Percentiles rank a stretch among this genome's conserved stretches.
Evolutionary conservation across 257 asterid genomes (phyloP).

Genomic region (Catharanthus roseus): DNA sequence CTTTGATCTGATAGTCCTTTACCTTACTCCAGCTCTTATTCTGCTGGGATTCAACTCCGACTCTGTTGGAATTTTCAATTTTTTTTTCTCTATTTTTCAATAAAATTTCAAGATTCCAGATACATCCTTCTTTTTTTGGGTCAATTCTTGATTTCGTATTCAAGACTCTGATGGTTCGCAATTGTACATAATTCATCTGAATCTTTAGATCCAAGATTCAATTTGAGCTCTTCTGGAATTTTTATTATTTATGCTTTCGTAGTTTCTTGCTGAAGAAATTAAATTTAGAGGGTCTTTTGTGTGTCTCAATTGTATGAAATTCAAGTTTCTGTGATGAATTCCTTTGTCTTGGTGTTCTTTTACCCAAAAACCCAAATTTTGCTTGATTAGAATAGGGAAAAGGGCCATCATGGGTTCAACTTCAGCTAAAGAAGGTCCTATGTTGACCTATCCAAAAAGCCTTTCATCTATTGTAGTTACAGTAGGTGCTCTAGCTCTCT

Average conservation of each 20-base stretch:
- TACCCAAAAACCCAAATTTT: background rate
- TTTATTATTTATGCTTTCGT: background rate
- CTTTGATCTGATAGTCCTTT: background rate
- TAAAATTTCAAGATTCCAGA: background rate
- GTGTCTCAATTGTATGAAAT: background rate
- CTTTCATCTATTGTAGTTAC: conserved; percentile 49
- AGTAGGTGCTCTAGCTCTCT: conserved; percentile 62
- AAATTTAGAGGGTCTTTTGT: background rate
- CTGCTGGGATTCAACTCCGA: background rate
- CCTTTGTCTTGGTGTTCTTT: background rate
- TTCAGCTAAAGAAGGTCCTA: conserved; percentile 43
- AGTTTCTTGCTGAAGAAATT: background rate
- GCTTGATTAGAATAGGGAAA: background rate
- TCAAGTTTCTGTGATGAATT: background rate
- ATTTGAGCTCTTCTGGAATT: background rate
- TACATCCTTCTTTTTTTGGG: background rate
- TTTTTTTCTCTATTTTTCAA: background rate
- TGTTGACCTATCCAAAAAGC: conserved; percentile 50
- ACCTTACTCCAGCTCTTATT: background rate
- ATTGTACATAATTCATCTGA: background rate
- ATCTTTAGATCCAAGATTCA: background rate
- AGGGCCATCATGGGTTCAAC: conserved; percentile 36
- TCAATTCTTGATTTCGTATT: background rate
- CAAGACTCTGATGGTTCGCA: background rate
- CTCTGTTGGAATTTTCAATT: background rate